Percentiles rank a stretch among this genome's conserved stretches.
These are phyloP conservation scores for Citrus australasica DNA, from an alignment of 345 rosid genomes.

Conservation along the genomic window DNA sequence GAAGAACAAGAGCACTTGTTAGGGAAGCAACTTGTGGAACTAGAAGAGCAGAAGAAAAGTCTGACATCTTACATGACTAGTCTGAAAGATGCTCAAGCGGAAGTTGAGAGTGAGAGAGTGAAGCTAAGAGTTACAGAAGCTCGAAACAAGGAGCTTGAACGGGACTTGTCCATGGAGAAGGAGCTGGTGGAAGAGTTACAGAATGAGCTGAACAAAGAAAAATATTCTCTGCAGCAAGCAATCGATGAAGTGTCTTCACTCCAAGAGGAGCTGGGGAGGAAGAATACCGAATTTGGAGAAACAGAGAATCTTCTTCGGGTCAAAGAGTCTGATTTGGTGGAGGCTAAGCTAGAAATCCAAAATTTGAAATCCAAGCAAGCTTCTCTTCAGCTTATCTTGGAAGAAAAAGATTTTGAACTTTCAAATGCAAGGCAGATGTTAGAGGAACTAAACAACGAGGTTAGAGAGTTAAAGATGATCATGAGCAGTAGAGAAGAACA, in stretches of 20 bases:
- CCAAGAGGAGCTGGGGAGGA: conserved; percentile 47
- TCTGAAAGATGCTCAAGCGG: conserved; percentile 62
- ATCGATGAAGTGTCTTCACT: conserved; percentile 43
- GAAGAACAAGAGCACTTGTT: conserved; percentile 55
- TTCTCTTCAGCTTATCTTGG: conserved; percentile 55
- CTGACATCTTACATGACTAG: conserved; percentile 53
- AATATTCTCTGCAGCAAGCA: conserved; percentile 51
- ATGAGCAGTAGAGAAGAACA: conserved; percentile 54
- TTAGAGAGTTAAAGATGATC: conserved; percentile 52
- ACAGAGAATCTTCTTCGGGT: conserved; percentile 48
- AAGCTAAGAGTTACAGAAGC: conserved; percentile 68
- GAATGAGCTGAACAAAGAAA: conserved; percentile 53
- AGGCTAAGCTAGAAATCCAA: conserved; percentile 82
- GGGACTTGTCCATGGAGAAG: conserved; percentile 45
- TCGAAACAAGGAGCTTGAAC: conserved; percentile 59
- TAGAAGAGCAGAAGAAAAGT: conserved; percentile 64
- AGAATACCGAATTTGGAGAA: conserved; percentile 46
- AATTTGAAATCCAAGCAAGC: conserved; percentile 67
- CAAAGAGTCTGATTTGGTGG: conserved; percentile 70
- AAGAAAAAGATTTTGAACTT: conserved; percentile 69
- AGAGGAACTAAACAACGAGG: conserved; percentile 58
- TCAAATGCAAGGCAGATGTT: conserved; percentile 44
- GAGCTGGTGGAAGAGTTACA: conserved; percentile 47
- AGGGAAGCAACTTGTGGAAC: conserved; percentile 45
- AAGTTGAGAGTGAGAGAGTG: conserved; percentile 68